phyloP scores from a whole-genome alignment of 1,284 basidiomycete genomes.

The Mycena citricolor region DNA sequence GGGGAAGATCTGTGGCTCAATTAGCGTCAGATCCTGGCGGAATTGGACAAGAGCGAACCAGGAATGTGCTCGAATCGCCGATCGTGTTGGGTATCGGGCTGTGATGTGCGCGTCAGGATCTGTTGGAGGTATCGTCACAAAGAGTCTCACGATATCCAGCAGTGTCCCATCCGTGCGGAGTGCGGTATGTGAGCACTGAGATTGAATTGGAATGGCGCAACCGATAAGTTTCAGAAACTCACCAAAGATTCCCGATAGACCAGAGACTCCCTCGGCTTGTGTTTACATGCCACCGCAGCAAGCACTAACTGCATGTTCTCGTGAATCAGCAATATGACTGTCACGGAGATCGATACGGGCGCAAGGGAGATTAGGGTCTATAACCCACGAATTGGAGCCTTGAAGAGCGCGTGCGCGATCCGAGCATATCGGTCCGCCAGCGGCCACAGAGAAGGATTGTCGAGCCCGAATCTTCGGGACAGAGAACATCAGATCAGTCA shows the following conservation, averaged over 20 bases:
- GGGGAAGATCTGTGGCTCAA: conserved; percentile 2
- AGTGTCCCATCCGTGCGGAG: conserved; percentile 12
- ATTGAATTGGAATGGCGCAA: not conserved
- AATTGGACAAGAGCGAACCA: not conserved
- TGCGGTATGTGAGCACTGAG: conserved; percentile 11
- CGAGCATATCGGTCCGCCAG: conserved; percentile 8
- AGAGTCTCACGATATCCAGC: conserved; percentile 15
- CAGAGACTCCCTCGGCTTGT: not conserved
- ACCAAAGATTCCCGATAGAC: conserved; percentile 6
- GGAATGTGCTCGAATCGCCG: conserved; percentile 10
- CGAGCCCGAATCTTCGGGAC: conserved; percentile 11
- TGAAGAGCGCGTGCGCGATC: conserved; percentile 9
- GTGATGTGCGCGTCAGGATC: not conserved
- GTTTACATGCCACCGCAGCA: conserved; percentile 1
- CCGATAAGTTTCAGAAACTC: not conserved
- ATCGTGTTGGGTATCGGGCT: conserved; percentile 9
- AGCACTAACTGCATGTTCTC: conserved; percentile 7
- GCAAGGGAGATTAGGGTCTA: no score
- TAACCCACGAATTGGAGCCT: conserved; percentile 9
- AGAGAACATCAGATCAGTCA: no score
- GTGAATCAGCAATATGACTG: conserved; percentile 7
- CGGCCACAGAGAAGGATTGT: conserved; percentile 4
- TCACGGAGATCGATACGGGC: no score
- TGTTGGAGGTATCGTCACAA: not conserved
- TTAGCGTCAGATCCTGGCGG: no score